These are phyloP conservation scores for Biscogniauxia marginata DNA, from an alignment of 2,329 filamentous ascomycete species.

Conservation along the genomic window DNA sequence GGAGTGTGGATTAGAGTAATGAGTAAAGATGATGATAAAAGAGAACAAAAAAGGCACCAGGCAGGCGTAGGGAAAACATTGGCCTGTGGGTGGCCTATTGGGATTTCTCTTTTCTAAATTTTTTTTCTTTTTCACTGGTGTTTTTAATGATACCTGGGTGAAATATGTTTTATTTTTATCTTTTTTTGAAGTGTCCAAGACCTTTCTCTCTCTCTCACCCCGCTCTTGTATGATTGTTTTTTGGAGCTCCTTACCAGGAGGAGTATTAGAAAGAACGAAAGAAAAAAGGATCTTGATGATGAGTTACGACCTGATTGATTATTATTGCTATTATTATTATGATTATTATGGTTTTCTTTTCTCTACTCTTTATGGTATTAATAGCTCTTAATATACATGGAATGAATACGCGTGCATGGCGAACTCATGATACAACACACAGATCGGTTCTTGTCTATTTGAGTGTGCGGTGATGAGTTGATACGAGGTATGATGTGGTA, in stretches of 20 bases:
- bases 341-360: neutral
- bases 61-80: too few species aligned
- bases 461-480: too few species aligned
- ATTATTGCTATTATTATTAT: neutral
- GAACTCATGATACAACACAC: too few species aligned
- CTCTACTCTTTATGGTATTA: neutral
- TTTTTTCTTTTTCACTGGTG: constrained; percentile 2
- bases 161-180: neutral
- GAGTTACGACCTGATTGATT: neutral
- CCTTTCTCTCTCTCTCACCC: neutral
- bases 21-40: neutral
- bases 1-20: neutral
- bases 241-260: neutral
- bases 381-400: too few species aligned
- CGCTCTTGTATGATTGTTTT: neutral
- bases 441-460: too few species aligned
- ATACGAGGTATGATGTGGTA: too few species aligned
- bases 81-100: too few species aligned
- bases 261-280: neutral
- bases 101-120: constrained; percentile 11
- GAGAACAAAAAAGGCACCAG: neutral
- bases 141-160: neutral
- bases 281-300: neutral
- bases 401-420: too few species aligned
- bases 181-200: too few species aligned